These are phyloP conservation scores for Aphanocladium album DNA, from an alignment of 2,329 filamentous ascomycete genomes.

Conservation along the genomic window DNA sequence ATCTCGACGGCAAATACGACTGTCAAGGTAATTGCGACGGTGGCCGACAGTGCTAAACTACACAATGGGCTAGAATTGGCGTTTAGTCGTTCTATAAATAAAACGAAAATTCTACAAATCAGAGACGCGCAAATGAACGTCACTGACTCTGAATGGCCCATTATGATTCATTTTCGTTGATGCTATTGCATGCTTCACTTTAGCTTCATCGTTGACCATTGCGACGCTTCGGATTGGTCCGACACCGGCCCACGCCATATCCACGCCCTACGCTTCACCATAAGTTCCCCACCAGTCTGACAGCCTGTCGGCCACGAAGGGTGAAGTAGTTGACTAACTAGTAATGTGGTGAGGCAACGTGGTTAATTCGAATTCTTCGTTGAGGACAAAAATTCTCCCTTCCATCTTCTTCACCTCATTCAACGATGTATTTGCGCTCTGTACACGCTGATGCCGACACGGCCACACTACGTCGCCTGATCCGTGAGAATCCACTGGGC, in stretches of 20 bases:
- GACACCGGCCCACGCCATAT: neutral
- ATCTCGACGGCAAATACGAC: conserved; percentile 17
- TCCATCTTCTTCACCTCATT: neutral
- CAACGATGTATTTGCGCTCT: conserved; percentile 12
- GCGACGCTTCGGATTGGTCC: conserved; percentile 2
- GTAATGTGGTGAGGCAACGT: neutral
- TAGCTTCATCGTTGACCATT: conserved; percentile 4
- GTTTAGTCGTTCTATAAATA: neutral
- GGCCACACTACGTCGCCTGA: conserved; percentile 47
- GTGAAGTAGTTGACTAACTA: neutral
- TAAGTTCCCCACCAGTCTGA: conserved; percentile 5
- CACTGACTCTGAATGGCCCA: neutral
- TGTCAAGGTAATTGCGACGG: conserved; percentile 14
- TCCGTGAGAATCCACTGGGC: conserved; percentile 56
- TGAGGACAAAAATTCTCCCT: neutral
- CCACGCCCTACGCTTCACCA: conserved; percentile 4
- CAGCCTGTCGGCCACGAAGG: neutral
- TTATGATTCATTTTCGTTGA: neutral
- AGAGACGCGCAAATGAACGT: conserved; percentile 20
- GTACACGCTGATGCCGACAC: conserved; percentile 47
- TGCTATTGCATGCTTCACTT: neutral
- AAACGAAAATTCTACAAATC: neutral
- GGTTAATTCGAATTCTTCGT: neutral
- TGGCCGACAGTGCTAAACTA: neutral
- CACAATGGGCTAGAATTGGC: neutral